Base-by-base conservation (phyloP, 2,329 filamentous ascomycete species). In the Coniochaeta ligniaria region DNA sequence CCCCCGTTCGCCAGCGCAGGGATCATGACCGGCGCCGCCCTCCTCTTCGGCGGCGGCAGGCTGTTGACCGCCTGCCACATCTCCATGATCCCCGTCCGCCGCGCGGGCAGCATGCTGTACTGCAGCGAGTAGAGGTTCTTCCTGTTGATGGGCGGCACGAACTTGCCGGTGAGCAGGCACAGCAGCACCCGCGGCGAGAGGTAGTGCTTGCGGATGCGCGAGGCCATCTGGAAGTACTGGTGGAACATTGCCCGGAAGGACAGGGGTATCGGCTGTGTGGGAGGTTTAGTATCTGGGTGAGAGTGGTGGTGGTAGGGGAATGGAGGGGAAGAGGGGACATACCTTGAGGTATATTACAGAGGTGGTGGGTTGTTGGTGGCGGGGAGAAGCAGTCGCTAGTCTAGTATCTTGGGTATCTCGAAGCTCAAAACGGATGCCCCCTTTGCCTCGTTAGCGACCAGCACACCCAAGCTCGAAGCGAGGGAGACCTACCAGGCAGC, bases 91-190 rank as follows among this genome's bases (percentile, higher is more conserved):
- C 88, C 87, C 0, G 91, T 89, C 52, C 96, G 80, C 59, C 84
- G 84, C 8, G 91, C 89, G 0, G 96, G 96, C 45, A 99, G 81
- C 92, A 98, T 98, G 76, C 92, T 96, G 75, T 99, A 99, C 76
- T 99, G 95, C 68, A 99, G 80, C 67, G 92, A 96, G 75, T 99
- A 99, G 58, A 99, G 80, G 70, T 95, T 96, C 71, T 93, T 94
- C 59, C 96, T 85, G 71, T 97, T 93, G 57, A 99, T 96, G 0
- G 96, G 94, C 14, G 94, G 95, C 1, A 98, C 92, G 66, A 97
- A 97, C 63, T 90, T 90, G 61, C 95, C 95, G 0, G 92, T 96
- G 26, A 93, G 80, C 1, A 99, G 86, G 68, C 92, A 95, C 43
- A 96, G 81, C 56, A 98, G 84, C 22, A 99, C 96, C 16, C 88